Evolutionary conservation across 169 alveolate species (phyloP), one percentile per base, ranked within the genome.

Genomic region (Plasmodium blacklocki): DNA sequence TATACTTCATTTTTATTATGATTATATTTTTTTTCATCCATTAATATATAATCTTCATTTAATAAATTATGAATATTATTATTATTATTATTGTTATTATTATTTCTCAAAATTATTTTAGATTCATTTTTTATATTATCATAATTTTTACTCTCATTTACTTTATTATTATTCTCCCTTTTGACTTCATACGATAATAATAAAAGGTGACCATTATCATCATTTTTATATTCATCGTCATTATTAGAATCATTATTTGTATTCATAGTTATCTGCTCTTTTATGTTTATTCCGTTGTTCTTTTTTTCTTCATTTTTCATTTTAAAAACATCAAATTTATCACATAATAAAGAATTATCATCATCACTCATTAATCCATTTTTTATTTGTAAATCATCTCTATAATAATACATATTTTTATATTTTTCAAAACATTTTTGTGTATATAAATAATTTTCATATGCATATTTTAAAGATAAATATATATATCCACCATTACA

Each of bases 401-500:
- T 4, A 5, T 39, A 73, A 39, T 45, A 14, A 56, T 56, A 5
- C 2, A 56, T 56, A 15, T 56, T 18, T 21, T 18, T 56, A 49
- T 83, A 83, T n/a, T 47, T 83, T 29, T 32, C 12, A 68, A 83
- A 83, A 68, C 91, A 83, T 19, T 67, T 68, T 21, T 83, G 59
- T 29, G 91, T 83, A 83, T 32, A 83, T 2, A 83, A 45, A 58
- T 18, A 83, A 56, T 83, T 83, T 72, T 83, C 91, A 54, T 83
- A 83, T 12, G 91, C 91, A 83, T 83, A 83, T 58, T 83, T 83
- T 60, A 83, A 49, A 49, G 91, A 83, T 14, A 83, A 23, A 23
- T 68, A 83, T 56, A 83, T 83, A 50, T 83, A 83, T 6, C 91
- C 91, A 8, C 91, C 91, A 29, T 67, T 39, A 68, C 91, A 83